phyloP scores from a whole-genome alignment of 2,329 filamentous ascomycete genomes.

The Fusarium graminum region DNA sequence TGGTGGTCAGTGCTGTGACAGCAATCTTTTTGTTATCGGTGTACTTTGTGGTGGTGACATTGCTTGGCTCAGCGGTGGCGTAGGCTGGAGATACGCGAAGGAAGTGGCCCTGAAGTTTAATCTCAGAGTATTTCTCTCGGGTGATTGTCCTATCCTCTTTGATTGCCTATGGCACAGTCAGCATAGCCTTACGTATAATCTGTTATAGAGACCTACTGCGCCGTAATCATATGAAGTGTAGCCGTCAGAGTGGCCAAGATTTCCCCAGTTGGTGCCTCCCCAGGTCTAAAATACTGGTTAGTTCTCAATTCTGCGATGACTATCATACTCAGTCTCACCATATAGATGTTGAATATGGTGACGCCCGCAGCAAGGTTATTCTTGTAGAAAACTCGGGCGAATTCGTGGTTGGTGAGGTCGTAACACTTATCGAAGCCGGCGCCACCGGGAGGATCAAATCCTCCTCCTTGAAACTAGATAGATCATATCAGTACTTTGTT shows the following conservation, averaged over 20 bases:
- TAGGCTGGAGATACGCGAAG: slow-evolving; percentile 79
- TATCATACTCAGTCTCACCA: slow-evolving; percentile 61
- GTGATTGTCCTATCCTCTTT: slow-evolving; percentile 75
- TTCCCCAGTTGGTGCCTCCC: slow-evolving; percentile 88
- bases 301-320: accelerated
- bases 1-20: slow-evolving; percentile 71
- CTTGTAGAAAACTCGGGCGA: slow-evolving; percentile 84
- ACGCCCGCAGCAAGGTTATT: slow-evolving; percentile 76
- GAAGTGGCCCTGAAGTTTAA: slow-evolving; percentile 83
- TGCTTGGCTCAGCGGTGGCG: slow-evolving; percentile 68
- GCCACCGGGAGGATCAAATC: slow-evolving; percentile 82
- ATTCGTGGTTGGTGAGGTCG: slow-evolving; percentile 76
- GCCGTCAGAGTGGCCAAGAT: slow-evolving; percentile 76
- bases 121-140: slow-evolving; percentile 83
- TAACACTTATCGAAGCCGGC: slow-evolving; percentile 76
- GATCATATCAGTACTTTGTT: too few species aligned
- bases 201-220: slow-evolving; percentile 49
- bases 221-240: slow-evolving; percentile 71
- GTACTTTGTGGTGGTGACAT: slow-evolving; percentile 64
- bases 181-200: accelerated
- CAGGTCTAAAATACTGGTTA: slow-evolving; percentile 62
- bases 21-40: slow-evolving; percentile 66
- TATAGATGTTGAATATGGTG: slow-evolving; percentile 79
- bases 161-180: slow-evolving; percentile 57
- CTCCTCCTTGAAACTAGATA: slow-evolving; percentile 74